Conservation (phyloP, 768 basidiomycete species). For the Leccinum arenicola region DNA sequence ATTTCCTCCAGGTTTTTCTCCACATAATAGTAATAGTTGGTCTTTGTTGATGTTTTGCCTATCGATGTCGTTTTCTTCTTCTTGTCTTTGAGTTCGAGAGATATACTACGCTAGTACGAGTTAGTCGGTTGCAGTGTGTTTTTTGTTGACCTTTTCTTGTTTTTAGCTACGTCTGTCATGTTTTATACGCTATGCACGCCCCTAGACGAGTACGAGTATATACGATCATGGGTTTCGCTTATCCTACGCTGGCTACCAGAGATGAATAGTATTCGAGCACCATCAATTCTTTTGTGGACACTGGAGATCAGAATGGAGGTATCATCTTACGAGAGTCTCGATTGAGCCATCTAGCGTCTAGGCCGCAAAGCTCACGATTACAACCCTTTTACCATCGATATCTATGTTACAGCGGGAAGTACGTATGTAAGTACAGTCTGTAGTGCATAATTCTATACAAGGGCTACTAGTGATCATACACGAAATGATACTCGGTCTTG, state of each 20-base stretch:
- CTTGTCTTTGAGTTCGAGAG: background rate
- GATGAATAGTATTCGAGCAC: background rate
- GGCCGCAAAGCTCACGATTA: background rate
- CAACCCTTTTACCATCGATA: background rate
- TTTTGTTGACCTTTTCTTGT: background rate
- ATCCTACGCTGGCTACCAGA: background rate
- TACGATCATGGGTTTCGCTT: background rate
- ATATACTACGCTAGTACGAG: background rate
- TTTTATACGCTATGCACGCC: background rate
- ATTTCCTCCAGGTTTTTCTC: background rate
- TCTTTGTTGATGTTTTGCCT: background rate
- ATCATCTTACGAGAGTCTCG: too few relatives aligned
- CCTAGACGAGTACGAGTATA: background rate
- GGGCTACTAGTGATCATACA: background rate
- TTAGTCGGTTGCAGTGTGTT: background rate
- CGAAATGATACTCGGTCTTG: background rate
- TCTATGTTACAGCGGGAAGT: conserved; percentile 2
- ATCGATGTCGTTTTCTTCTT: background rate
- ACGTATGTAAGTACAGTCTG: background rate
- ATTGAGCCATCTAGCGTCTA: background rate
- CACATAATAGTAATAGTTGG: background rate
- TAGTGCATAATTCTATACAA: background rate
- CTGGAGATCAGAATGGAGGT: too few relatives aligned
- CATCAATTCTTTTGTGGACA: too few relatives aligned
- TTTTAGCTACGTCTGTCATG: background rate